Evolutionary conservation across 495 filamentous ascomycete genomes (phyloP).

Genomic region (Tuber magnatum): DNA sequence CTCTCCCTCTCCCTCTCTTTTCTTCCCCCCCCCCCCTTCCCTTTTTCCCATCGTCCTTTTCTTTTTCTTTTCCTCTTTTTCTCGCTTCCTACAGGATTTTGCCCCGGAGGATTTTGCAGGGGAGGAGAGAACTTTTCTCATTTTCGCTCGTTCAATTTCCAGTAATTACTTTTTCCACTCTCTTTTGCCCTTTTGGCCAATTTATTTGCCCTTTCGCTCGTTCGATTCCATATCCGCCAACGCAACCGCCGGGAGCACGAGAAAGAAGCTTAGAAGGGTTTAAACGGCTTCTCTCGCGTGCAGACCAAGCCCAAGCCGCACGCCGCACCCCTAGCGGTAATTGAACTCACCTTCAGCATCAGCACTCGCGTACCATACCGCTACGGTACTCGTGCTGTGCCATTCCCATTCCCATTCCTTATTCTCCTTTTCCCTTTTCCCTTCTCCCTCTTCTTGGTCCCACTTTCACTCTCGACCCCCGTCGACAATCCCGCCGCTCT

Average conservation of each 20-base stretch:
- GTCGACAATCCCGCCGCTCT: not conserved
- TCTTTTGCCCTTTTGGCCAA: conserved; percentile 1
- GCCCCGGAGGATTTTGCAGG: not conserved
- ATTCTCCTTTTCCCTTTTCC: not conserved
- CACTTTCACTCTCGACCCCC: not conserved
- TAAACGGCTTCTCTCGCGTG: conserved; percentile 4
- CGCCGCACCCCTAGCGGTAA: conserved; percentile 2
- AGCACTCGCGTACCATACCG: no score
- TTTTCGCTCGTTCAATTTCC: not conserved
- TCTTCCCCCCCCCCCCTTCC: conserved; percentile 16
- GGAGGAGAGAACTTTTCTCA: not conserved
- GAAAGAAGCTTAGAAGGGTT: conserved; percentile 3
- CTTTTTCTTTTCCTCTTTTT: not conserved
- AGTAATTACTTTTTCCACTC: not conserved
- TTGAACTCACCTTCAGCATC: not conserved
- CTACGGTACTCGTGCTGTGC: no score
- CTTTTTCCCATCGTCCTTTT: no score
- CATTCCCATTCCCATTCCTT: no score
- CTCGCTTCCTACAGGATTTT: conserved; percentile 6
- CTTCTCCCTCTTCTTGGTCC: conserved; percentile 8
- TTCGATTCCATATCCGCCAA: not conserved
- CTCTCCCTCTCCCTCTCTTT: conserved; percentile 12
- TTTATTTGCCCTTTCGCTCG: conserved; percentile 1
- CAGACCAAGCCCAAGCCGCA: not conserved
- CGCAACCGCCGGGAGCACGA: not conserved